Conservation (phyloP, 768 basidiomycete genomes). For the Boletus reticulatus region DNA sequence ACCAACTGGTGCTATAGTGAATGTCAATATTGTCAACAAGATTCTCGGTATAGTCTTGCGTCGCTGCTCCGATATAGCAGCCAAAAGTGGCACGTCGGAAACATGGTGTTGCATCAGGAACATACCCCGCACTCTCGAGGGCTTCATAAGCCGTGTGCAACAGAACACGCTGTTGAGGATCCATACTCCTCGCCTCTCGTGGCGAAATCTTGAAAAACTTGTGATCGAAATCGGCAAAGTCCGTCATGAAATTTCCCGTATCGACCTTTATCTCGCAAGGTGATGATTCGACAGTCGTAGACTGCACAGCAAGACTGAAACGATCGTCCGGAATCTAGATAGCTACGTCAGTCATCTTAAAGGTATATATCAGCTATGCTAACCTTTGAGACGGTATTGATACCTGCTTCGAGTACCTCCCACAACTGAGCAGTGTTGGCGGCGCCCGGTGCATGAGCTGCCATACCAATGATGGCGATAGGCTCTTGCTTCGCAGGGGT, state of each 20-base stretch:
- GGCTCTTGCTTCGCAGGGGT: conserved; percentile 39
- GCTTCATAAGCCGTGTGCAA: conserved; percentile 68
- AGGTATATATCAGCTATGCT: conserved; percentile 4
- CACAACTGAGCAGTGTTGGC: conserved; percentile 48
- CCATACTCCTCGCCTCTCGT: conserved; percentile 72
- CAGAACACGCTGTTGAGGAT: conserved; percentile 71
- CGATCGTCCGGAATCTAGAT: conserved; percentile 60
- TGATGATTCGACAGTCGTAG: conserved; percentile 16
- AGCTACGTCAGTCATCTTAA: not conserved
- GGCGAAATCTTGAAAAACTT: conserved; percentile 72
- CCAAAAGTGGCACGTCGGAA: conserved; percentile 57
- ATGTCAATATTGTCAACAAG: conserved; percentile 60
- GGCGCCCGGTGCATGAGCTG: conserved; percentile 54
- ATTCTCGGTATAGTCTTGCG: conserved; percentile 69
- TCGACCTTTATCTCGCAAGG: conserved; percentile 48
- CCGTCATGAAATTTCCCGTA: conserved; percentile 63
- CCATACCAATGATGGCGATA: conserved; percentile 74
- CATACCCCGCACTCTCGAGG: conserved; percentile 68
- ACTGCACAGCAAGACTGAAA: conserved; percentile 47
- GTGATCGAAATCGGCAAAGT: conserved; percentile 62
- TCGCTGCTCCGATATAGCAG: conserved; percentile 67
- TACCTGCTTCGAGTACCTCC: conserved; percentile 55
- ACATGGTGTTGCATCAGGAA: conserved; percentile 52
- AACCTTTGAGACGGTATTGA: conserved; percentile 58
- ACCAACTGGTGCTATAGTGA: conserved; percentile 64